Percentiles rank a stretch among this genome's conserved stretches.
Evolutionary conservation across 257 asterid species (phyloP).

Genomic region (Gentiana straminea): DNA sequence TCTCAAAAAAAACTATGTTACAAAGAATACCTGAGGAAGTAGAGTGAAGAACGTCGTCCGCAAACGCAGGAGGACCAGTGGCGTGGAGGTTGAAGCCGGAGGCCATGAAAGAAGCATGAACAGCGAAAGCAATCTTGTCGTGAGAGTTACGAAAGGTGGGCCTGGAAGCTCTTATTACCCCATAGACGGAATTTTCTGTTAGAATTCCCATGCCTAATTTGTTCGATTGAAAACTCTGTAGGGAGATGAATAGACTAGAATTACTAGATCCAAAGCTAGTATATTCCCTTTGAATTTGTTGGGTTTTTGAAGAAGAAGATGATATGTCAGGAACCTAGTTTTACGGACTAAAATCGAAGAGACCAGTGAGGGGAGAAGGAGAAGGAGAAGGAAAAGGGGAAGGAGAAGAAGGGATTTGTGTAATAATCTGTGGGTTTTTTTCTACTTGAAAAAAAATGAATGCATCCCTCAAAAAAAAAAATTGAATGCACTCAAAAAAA

Average conservation of each 20-base stretch:
- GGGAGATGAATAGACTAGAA: constrained; percentile 6
- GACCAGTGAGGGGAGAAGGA: no score
- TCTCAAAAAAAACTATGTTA: background rate
- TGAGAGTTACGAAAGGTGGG: constrained; percentile 43
- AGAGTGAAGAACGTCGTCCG: constrained; percentile 35
- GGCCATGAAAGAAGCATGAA: constrained; percentile 55
- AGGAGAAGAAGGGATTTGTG: no score
- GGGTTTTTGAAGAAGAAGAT: no score
- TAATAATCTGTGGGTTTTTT: no score
- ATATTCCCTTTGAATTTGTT: no score
- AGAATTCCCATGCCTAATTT: constrained; percentile 7
- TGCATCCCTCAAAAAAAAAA: no score
- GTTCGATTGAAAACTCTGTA: constrained; percentile 16
- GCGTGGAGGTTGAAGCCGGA: constrained; percentile 58
- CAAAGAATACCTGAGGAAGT: constrained; percentile 35
- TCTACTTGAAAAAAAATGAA: no score
- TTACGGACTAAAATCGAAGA: no score
- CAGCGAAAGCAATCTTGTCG: constrained; percentile 56
- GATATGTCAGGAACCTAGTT: no score
- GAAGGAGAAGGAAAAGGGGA: no score
- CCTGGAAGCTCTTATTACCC: constrained; percentile 63
- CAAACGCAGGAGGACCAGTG: constrained; percentile 51
- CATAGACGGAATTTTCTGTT: constrained; percentile 47
- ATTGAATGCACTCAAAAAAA: no score
- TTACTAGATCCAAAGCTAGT: no score